Base-by-base conservation (phyloP, 2,329 filamentous ascomycete genomes). In the Penicillium sp. region DNA sequence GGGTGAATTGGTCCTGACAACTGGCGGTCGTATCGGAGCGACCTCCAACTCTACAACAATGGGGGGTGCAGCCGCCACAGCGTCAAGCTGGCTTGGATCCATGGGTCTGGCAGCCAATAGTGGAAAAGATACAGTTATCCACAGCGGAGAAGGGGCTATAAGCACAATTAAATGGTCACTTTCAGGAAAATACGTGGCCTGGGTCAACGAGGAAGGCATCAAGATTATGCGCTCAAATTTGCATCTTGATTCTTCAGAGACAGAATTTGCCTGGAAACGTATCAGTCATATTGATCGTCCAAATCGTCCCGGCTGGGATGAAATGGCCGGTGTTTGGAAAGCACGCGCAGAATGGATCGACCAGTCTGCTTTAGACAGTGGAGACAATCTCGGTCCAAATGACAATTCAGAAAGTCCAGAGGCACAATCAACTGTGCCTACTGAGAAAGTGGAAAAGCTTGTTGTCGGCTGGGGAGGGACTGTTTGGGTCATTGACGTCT, bases 241-340 rank as follows among this genome's bases (percentile, higher is more conserved):
- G 20, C 85, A 92, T 64, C 81, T 97, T 5, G 90, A 95, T 6
- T 86, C 80, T 60, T 82, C 82, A 13, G 89, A 96, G 67, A 78
- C 82, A 2, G 92, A 97, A 16, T 87, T 89, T 62, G 90, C 92
- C 2, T 99, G 95, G 95, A 96, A 94, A 73, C 84, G 93, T 10
- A 90, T 99, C 60, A 92, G 90, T 24, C 93, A 97, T 70, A 88
- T 96, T 58, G 92, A 96, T 69, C 85, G 92, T 42, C 94, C 94
- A 2, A 89, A 91, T 66, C 89, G 89, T 5, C 86, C 89, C 9
- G 87, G 89, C 54, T 97, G 94, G 91, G 91, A 97, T 63, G 92
- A 96, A 40, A 97, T 99, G 92, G 92, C 92, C 0, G 85, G 89
- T 45, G 90, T 97, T 4, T 97, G 94, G 92, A 96, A 93, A 76